These are phyloP conservation scores for Aspergillus japonicus DNA, from an alignment of 2,329 filamentous ascomycete genomes.

Conservation along the genomic window DNA sequence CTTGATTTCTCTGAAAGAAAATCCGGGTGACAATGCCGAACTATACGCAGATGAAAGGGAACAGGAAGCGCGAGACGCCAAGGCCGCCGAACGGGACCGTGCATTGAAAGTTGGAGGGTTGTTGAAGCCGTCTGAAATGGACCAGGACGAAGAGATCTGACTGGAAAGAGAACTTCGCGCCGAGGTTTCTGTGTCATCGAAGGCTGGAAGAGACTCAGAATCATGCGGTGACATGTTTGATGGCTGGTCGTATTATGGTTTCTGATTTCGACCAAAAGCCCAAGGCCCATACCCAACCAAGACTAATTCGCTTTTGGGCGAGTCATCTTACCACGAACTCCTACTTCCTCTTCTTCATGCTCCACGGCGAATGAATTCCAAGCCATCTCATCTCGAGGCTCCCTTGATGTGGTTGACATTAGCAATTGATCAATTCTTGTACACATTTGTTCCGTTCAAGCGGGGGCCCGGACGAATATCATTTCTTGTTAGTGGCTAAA, in stretches of 20 bases:
- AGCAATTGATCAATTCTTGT: neutral
- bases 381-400: neutral
- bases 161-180: constrained; percentile 66
- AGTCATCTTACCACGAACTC: constrained; percentile 1
- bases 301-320: constrained; percentile 9
- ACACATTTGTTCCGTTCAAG: neutral
- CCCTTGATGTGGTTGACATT: neutral
- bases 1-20: constrained; percentile 95
- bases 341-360: neutral
- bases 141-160: constrained; percentile 80
- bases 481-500: neutral
- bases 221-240: constrained; percentile 47
- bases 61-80: constrained; percentile 80
- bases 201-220: constrained; percentile 28
- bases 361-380: neutral
- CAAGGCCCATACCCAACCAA: constrained; percentile 1
- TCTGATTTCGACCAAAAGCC: constrained; percentile 38
- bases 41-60: constrained; percentile 93
- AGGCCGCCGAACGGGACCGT: constrained; percentile 84
- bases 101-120: constrained; percentile 93
- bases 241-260: constrained; percentile 66
- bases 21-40: constrained; percentile 91
- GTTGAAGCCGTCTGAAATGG: constrained; percentile 95
- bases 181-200: constrained; percentile 53
- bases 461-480: neutral